These are phyloP conservation scores for Physaria fendleri DNA, from an alignment of 345 rosid genomes.

Conservation along the genomic window DNA sequence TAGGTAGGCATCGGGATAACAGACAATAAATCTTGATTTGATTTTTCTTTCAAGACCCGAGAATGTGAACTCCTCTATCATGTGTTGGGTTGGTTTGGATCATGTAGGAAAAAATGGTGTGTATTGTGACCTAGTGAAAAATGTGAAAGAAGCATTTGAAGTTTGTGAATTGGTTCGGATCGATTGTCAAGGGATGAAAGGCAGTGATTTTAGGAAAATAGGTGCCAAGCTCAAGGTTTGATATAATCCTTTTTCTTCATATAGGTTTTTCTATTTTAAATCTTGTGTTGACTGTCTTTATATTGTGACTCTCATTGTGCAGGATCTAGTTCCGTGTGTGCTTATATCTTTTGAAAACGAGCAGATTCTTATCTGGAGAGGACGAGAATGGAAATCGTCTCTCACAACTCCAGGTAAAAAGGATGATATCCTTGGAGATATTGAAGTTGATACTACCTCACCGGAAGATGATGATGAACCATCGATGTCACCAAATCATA, in stretches of 20 bases:
- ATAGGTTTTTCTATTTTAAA: not conserved
- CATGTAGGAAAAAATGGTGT: constrained; percentile 80
- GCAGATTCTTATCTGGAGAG: constrained; percentile 84
- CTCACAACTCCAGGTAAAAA: constrained; percentile 30
- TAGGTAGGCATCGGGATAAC: constrained; percentile 40
- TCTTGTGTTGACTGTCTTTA: not conserved
- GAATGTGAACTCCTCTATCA: not conserved
- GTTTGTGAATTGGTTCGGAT: constrained; percentile 82
- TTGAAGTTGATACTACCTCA: constrained; percentile 20
- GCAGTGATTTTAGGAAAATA: constrained; percentile 70
- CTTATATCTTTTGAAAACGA: constrained; percentile 73
- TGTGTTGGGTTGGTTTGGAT: constrained; percentile 1
- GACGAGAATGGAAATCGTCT: constrained; percentile 64
- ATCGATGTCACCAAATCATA: constrained; percentile 11
- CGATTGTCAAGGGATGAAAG: constrained; percentile 70
- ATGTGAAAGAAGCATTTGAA: constrained; percentile 85
- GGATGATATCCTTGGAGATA: constrained; percentile 22
- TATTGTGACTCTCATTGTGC: constrained; percentile 17
- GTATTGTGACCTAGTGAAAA: constrained; percentile 52
- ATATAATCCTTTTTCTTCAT: not conserved
- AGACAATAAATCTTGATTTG: not conserved
- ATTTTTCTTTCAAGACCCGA: not conserved
- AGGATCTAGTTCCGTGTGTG: constrained; percentile 90
- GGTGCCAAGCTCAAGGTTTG: constrained; percentile 92
- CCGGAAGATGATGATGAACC: constrained; percentile 28